Evolutionary conservation across 257 asterid genomes (phyloP).

Genomic region (Rauvolfia tetraphylla): DNA sequence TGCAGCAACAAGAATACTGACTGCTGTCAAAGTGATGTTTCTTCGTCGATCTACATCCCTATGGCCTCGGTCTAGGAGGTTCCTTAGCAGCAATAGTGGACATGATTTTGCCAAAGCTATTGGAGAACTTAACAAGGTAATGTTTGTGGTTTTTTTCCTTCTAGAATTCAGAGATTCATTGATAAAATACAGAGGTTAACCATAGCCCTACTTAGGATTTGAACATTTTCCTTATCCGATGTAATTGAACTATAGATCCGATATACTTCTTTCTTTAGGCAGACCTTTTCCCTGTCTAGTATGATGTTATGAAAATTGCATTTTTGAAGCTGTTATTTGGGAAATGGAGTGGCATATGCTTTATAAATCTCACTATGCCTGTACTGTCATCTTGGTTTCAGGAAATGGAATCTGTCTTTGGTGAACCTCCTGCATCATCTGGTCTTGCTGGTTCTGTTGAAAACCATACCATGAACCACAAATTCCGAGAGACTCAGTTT

Average conservation of each 20-base stretch:
- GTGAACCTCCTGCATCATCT: slow-evolving; percentile 66
- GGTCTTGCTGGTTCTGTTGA: slow-evolving; percentile 40
- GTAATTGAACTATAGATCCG: background rate
- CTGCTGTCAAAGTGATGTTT: slow-evolving; percentile 34
- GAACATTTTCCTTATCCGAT: background rate
- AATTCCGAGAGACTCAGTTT: slow-evolving; percentile 29
- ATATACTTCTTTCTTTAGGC: background rate
- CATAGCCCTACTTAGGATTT: background rate
- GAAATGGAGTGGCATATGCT: background rate
- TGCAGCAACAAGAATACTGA: background rate
- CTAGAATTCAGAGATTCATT: background rate
- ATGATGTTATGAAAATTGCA: background rate
- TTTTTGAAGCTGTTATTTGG: background rate
- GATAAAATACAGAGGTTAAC: background rate
- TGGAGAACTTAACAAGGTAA: slow-evolving; percentile 77
- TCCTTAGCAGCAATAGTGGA: slow-evolving; percentile 38
- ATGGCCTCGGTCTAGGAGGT: slow-evolving; percentile 32
- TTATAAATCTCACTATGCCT: background rate
- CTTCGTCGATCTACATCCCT: slow-evolving; percentile 35
- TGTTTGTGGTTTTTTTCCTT: background rate
- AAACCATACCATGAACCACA: slow-evolving; percentile 22
- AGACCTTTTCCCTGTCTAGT: background rate
- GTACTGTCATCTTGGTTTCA: slow-evolving; percentile 19
- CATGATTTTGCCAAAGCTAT: slow-evolving; percentile 49
- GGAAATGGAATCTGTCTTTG: slow-evolving; percentile 91